These are phyloP conservation scores for Pythium grandisporangium DNA, from an alignment of 352 stramenopile species.

Conservation along the genomic window DNA sequence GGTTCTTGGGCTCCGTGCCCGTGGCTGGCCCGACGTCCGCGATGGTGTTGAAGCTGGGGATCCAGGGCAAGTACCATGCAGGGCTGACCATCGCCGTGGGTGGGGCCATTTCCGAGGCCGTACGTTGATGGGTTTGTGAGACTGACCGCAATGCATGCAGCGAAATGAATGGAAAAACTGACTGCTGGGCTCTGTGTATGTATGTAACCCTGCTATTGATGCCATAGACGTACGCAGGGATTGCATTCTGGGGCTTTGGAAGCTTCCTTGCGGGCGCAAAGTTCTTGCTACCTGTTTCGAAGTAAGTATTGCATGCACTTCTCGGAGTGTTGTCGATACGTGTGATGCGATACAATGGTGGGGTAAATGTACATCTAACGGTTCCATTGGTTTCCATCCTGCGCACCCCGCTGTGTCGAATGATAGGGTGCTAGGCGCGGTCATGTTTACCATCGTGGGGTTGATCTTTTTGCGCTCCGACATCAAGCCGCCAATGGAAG, in stretches of 20 bases:
- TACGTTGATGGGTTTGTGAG: too few relatives aligned
- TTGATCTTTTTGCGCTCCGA: conserved; percentile 76
- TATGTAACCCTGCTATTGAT: too few relatives aligned
- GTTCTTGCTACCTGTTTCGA: conserved; percentile 75
- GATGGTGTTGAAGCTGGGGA: conserved; percentile 84
- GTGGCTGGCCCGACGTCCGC: conserved; percentile 77
- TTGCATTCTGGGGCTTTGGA: conserved; percentile 86
- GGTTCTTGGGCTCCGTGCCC: conserved; percentile 78
- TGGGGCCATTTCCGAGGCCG: conserved; percentile 75
- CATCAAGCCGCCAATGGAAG: conserved; percentile 63
- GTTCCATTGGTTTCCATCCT: too few relatives aligned
- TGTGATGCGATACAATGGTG: conserved; percentile 6
- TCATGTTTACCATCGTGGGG: conserved; percentile 81
- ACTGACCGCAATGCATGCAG: too few relatives aligned
- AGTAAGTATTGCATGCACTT: conserved; percentile 32
- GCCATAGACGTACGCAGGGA: conserved; percentile 82
- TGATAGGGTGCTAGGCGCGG: conserved; percentile 55
- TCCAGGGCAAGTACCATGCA: conserved; percentile 78
- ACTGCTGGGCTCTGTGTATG: not conserved
- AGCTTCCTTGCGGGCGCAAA: conserved; percentile 81
- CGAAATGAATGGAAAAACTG: too few relatives aligned
- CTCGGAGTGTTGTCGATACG: not conserved
- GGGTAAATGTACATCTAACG: too few relatives aligned
- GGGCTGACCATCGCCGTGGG: conserved; percentile 76
- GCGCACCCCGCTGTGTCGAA: too few relatives aligned